Base-by-base conservation (phyloP, 257 asterid genomes). In the Solanum piurae region DNA sequence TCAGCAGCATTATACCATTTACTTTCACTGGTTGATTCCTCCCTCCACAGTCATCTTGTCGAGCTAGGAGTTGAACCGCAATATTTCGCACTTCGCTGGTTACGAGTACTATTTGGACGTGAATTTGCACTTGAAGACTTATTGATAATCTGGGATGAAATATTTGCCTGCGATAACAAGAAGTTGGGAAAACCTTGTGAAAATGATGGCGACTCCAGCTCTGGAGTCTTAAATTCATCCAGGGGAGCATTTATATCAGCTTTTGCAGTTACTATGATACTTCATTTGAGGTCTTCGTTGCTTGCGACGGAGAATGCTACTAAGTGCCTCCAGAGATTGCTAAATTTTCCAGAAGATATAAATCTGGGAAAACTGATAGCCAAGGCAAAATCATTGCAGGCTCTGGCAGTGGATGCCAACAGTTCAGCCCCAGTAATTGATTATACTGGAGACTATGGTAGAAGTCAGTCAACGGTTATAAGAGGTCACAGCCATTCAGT, bases 51-150 rank as follows among this genome's bases (percentile, higher is more conserved):
- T 85, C 99, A 96, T 91, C 96, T 96, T 58, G 94, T 95, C 79
- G 99, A 96, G 91, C 92, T 96, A 74, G 99, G 98, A 86, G 98
- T 96, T 62, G 99, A 96, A 89, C 99, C 99, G 34, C 98, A 95
- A 64, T 96, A 96, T 89, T 96, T 96, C 44, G 93, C 99, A 5
- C 93, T 96, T 37, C 95, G 99, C 66, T 96, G 99, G 99, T 91
- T 96, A 76, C 92, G 98, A 75, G 98, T 96, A 82, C 89, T 95
- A 89, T 96, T 96, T 89, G 99, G 99, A 11, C 98, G 99, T 87
- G 99, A 96, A 89, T 96, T 96, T 91, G 93, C 94, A 33, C 92
- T 96, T 38, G 97, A 95, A 76, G 94, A 93, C 90, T 95, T 96
- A 31, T 86, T 96, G 91, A 80, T 92, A 75, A 89, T 96, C 64